Base-by-base conservation (phyloP, 106 monocot genomes). In the Iris macrosiphon region DNA sequence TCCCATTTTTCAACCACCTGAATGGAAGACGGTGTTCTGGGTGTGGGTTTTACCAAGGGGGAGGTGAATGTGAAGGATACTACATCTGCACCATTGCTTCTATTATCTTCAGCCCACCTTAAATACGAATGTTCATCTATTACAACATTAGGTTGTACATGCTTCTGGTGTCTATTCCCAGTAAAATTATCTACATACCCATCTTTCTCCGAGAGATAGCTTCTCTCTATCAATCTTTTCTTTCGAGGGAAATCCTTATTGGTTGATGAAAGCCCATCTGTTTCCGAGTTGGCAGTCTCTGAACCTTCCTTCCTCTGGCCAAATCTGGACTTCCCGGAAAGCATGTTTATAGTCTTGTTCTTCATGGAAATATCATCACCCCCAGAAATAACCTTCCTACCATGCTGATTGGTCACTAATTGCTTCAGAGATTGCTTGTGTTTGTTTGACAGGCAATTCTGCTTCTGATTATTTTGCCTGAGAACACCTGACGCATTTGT, bases 401-500 rank as follows among this genome's bases (percentile, higher is more conserved):
- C 70, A 45, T 69, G 81, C 61, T 72, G 68, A 39, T 66, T 82
- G 24, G 59, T 39, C 32, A 58, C 47, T 21, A 55, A 40, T 37
- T 71, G 50, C 62, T 74, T 76, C 11, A 66, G 24, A 35, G 52
- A 17, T 42, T 61, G 18, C 67, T 71, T 94, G 33, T 69, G 66
- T 68, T 74, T 94, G 21, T 39, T 46, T 31, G 61, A 27, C 27
- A 28, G 17, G 50, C 52, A 72, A 52, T 85, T 89, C 64, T 95
- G 82, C 35, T 95, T 95, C 48, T 76, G 71, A 60, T 85, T 79
- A 63, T 95, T 95, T 72, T 89, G 95, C 60, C 68, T 81, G 33
- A 79, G 73, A 22, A 79, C 75, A 61, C 49, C 23, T 49, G 81
- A 85, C n/a, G 61, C 9, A 52, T 35, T 63, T 10, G 67, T 33